Evolutionary conservation across 495 filamentous ascomycete species (phyloP), one percentile per base, ranked within the genome.

Genomic region (Aspergillus biplanus): DNA sequence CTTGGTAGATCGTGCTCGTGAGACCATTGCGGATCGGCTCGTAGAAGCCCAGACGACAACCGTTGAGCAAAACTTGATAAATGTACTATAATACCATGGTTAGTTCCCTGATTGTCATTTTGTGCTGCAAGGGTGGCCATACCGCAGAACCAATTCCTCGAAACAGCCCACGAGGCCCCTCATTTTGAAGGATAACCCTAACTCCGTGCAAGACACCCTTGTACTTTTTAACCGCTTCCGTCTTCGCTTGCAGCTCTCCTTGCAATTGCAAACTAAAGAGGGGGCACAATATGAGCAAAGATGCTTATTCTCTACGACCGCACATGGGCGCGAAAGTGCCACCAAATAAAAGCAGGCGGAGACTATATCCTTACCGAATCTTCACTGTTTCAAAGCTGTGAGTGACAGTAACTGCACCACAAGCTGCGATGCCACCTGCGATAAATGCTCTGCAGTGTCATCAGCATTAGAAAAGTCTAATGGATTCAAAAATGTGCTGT

Each of bases 361-460:
- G 21, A 27, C 21, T 27, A 27, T 27, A 27, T 27, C 21, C 21
- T 58, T 71, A 94, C 90, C 94, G 91, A 73, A 98, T 99, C 86
- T 99, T 99, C 61, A 98, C 92, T 7, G 95, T 98, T 78, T 99
- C 95, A 80, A 98, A 97, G 63, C 92, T 92, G 76, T 99, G 95
- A 44, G 95, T 99, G 52, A 96, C 94, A 5, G 95, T 98, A 56
- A 99, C 96, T 57, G 95, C 95, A 66, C 95, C 95, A 78, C 93
- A 97, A 57, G 96, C 95, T 67, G 95, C 95, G 72, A 98, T 90
- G 64, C 95, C 95, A 73, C 95, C 95, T 32, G 95, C 93, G 66
- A 98, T 84, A 83, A 99, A 99, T 9, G 86, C 84, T 48, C 86
- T 88, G 56, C 34, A 52, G 33, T 46, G 5, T 34, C 33, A 54